A percentile compares a stretch with the other conserved stretches of the same genome.
These are phyloP conservation scores for Kalaharituber pfeilii DNA, from an alignment of 2,329 filamentous ascomycete species.

Conservation along the genomic window DNA sequence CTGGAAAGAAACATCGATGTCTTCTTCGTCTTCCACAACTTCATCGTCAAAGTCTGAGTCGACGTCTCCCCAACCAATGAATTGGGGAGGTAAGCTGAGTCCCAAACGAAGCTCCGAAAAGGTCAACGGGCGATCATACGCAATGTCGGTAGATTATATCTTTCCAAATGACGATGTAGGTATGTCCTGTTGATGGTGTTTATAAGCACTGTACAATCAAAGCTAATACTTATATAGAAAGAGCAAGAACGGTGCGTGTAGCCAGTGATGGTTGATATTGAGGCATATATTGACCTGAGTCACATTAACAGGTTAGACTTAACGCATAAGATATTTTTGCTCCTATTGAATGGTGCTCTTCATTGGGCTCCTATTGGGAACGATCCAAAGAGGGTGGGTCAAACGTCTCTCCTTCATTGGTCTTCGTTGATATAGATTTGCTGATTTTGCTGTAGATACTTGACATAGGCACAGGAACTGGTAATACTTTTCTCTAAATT, in stretches of 20 bases:
- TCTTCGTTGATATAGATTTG: background rate
- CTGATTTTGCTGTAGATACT: background rate
- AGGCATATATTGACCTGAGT: too few species aligned
- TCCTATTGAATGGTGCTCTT: background rate
- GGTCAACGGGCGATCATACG: background rate
- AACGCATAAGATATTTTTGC: background rate
- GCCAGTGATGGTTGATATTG: too few species aligned
- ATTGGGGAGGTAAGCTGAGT: background rate
- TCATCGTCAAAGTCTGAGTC: background rate
- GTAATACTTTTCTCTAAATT: too few species aligned
- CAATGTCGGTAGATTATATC: background rate
- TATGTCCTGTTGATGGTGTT: too few species aligned
- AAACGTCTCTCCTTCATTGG: background rate
- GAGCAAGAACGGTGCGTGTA: background rate
- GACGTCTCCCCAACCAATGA: background rate
- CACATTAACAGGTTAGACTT: background rate
- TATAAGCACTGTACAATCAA: too few species aligned
- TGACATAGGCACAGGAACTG: background rate
- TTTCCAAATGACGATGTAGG: background rate
- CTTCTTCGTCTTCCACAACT: background rate
- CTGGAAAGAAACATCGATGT: background rate
- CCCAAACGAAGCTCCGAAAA: background rate
- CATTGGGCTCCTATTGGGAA: background rate
- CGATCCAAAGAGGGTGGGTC: background rate
- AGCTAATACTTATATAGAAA: background rate